Evolutionary conservation across 768 basidiomycete genomes (phyloP).

Genomic region (Hygrophorus pudorinus): DNA sequence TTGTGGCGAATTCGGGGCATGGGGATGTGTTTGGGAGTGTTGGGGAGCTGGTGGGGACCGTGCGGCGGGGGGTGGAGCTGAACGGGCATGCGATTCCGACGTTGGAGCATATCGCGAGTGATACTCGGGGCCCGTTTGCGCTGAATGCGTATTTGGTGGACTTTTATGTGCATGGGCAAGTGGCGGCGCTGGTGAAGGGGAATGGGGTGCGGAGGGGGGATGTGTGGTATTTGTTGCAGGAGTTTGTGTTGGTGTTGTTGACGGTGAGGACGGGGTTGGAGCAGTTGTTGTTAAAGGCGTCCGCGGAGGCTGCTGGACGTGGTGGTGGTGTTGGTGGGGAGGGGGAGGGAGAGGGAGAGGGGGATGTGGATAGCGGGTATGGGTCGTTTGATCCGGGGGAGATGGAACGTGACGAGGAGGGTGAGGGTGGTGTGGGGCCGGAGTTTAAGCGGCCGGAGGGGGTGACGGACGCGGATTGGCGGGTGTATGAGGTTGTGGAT

Average conservation of each 20-base stretch:
- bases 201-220: constrained; percentile 55
- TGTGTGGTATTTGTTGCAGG: constrained; percentile 55
- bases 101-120: constrained; percentile 22
- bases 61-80: constrained; percentile 42
- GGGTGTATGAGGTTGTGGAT: constrained; percentile 39
- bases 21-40: constrained; percentile 43
- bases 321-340: constrained; percentile 1
- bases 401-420: constrained; percentile 13
- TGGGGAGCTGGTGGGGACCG: constrained; percentile 40
- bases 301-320: neutral
- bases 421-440: constrained; percentile 13
- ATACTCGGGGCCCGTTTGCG: constrained; percentile 13
- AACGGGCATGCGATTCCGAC: constrained; percentile 55
- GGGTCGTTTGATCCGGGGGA: constrained; percentile 16
- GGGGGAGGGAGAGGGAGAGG: constrained; percentile 13
- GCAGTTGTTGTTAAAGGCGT: constrained; percentile 26
- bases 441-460: constrained; percentile 24
- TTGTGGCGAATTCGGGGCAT: constrained; percentile 62
- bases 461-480: constrained; percentile 41
- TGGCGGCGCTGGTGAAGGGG: constrained; percentile 32
- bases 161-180: constrained; percentile 60
- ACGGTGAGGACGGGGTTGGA: constrained; percentile 41
- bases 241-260: constrained; percentile 42
- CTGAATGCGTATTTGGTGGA: constrained; percentile 63
- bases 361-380: constrained; percentile 17